phyloP scores from a whole-genome alignment of 1,284 basidiomycete genomes.

The Heterobasidion parviporum region DNA sequence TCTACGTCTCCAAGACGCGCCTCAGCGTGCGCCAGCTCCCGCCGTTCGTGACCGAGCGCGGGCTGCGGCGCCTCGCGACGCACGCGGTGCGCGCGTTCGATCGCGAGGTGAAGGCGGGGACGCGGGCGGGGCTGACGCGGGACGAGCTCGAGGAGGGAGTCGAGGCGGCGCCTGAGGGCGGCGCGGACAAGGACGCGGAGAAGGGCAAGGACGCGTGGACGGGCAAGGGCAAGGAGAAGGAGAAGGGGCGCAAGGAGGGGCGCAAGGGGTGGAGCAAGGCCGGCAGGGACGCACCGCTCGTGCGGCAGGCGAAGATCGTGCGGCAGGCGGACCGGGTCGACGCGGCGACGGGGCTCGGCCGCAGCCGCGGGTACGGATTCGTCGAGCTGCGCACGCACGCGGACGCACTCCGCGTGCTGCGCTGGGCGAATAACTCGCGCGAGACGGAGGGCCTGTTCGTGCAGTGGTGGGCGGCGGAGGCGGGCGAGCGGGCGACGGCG shows the following conservation, averaged over 20 bases:
- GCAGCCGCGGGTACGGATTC: constrained; percentile 94
- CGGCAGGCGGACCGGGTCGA: constrained; percentile 84
- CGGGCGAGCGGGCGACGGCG: constrained; percentile 44
- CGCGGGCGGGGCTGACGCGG: constrained; percentile 51
- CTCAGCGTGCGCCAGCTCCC: constrained; percentile 92
- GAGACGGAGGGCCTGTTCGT: constrained; percentile 58
- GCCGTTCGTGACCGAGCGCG: constrained; percentile 81
- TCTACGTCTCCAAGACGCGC: constrained; percentile 92
- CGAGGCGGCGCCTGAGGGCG: constrained; percentile 27
- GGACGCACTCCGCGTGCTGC: constrained; percentile 84
- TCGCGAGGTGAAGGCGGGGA: constrained; percentile 64
- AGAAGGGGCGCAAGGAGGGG: constrained; percentile 28
- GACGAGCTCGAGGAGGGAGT: constrained; percentile 45
- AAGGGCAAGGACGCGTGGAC: constrained; percentile 19
- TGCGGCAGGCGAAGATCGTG: constrained; percentile 88
- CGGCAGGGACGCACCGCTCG: constrained; percentile 30
- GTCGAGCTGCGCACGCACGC: constrained; percentile 84
- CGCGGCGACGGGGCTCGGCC: constrained; percentile 76
- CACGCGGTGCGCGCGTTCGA: constrained; percentile 80
- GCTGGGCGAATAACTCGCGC: constrained; percentile 91
- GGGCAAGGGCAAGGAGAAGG: constrained; percentile 22
- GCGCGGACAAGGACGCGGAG: constrained; percentile 21
- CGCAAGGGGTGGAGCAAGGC: constrained; percentile 21
- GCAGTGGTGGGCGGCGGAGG: constrained; percentile 80
- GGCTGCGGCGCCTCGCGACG: constrained; percentile 82